These are phyloP conservation scores for Vitis vinifera DNA, from an alignment of 164 flowering plant species.

Conservation along the genomic window DNA sequence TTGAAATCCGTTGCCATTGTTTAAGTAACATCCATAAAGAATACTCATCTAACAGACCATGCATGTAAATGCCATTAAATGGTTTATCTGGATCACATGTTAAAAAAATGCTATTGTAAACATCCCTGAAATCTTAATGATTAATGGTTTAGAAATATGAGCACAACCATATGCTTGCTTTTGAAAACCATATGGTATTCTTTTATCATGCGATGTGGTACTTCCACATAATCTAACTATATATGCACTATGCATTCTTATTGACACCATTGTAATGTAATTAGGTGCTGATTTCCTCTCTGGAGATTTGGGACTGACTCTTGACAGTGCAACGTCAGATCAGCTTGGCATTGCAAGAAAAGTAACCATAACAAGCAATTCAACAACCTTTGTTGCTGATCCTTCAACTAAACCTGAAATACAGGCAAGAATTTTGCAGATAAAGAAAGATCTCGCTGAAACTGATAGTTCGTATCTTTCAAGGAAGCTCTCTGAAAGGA, in stretches of 20 bases:
- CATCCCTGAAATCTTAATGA: not conserved
- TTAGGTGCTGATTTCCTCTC: constrained; percentile 90
- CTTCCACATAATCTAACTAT: not conserved
- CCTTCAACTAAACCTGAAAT: constrained; percentile 76
- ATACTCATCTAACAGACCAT: not conserved
- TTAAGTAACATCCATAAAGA: too few relatives aligned
- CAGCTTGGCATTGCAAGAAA: constrained; percentile 87
- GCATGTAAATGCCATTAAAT: too few relatives aligned
- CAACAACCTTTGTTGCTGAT: constrained; percentile 84
- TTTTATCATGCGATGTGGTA: not conserved
- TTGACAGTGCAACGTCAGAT: constrained; percentile 74
- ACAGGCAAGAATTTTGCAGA: constrained; percentile 78
- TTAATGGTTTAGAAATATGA: not conserved
- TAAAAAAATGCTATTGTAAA: not conserved
- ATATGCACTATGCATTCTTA: not conserved
- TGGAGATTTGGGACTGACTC: constrained; percentile 78
- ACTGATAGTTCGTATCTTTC: constrained; percentile 57
- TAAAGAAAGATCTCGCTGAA: constrained; percentile 84
- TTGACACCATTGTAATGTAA: constrained; percentile 9
- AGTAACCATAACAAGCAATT: constrained; percentile 62
- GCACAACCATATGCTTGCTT: not conserved
- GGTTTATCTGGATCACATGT: not conserved
- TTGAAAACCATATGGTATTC: not conserved
- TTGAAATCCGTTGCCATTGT: too few relatives aligned
- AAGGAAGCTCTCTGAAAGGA: constrained; percentile 75